phyloP scores from a whole-genome alignment of 73 alveolate genomes.

The Effrenium voratum region DNA sequence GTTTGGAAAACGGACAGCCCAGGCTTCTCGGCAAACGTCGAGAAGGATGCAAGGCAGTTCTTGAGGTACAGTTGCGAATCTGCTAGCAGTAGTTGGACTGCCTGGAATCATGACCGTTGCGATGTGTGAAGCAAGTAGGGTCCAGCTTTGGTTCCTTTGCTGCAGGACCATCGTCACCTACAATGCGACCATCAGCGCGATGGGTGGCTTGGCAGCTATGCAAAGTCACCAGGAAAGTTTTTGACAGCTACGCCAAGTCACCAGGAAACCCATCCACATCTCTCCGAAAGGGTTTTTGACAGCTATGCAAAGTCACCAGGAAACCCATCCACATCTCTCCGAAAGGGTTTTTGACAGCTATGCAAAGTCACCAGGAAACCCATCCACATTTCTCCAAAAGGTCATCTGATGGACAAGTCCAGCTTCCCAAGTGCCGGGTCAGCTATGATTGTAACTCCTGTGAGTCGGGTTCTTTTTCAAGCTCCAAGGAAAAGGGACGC shows the following conservation, averaged over 20 bases:
- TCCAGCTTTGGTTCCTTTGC: too few species aligned
- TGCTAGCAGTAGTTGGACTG: too few species aligned
- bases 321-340: background rate
- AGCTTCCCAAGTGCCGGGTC: too few species aligned
- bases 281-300: background rate
- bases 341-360: background rate
- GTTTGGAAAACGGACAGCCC: too few species aligned
- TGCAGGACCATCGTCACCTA: conserved; percentile 35
- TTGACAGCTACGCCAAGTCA: background rate
- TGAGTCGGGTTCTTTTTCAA: too few species aligned
- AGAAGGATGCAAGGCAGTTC: too few species aligned
- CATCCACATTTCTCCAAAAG: background rate
- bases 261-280: background rate
- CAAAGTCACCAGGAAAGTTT: background rate
- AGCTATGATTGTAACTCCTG: too few species aligned
- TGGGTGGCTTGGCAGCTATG: conserved; percentile 7
- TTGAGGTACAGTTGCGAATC: too few species aligned
- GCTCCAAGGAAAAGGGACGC: too few species aligned
- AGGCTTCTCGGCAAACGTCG: too few species aligned
- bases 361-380: background rate
- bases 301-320: background rate
- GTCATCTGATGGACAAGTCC: background rate
- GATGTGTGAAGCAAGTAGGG: too few species aligned
- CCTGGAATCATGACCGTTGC: too few species aligned
- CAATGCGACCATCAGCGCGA: conserved; percentile 48